Base-by-base conservation (phyloP, 2,329 filamentous ascomycete genomes). In the Cytospora piceicola region DNA sequence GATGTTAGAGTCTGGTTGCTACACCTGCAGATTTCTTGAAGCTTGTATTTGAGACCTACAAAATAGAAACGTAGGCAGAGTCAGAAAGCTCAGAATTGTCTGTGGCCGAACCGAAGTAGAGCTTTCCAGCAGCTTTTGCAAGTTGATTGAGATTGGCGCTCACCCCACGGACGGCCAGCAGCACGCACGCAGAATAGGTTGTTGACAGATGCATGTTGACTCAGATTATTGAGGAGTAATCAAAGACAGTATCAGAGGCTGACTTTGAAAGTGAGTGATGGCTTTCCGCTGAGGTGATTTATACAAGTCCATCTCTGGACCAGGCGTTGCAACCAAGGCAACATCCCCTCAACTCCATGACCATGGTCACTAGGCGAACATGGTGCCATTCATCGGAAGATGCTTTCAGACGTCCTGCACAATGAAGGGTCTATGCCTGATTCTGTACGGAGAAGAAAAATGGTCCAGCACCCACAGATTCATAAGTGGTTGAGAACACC, bases 81-180 rank as follows among this genome's bases (percentile, higher is more conserved):
- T 90, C 85, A 54, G 77, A 79, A 34, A 85, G 73, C 68, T 85
- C 82, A 2, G 74, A 73, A 63, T 89, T 88, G 73, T 90, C 85
- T 51, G 87, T 85, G 1, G 88, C 87, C 1, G 86, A 85, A 61
- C 88, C 88, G 61, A 90, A 90, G 77, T 89, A 90, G 66, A 68
- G 42, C 12, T 68, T 68, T 1, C 67, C 67, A 52, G 67, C 67
- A 20, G 67, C 61, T 29, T 64, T 42, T 2, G 64, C 64, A 15
- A 68, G 61, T 32, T 68, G 67, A 27, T 68, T 67, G 46, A 68
- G 67, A 58, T 67, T 67, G 32, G 64, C 67, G 20, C 39, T 49
- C 57, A 36, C 67, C 30, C 30, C 56, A 15, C 34, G 36, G 3
- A 64, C 22, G 39, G 60, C 36, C 57, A 67, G 42, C 24, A 59